phyloP scores from a whole-genome alignment of 225 moss, liverwort and hornwort genomes.

The Lunularia cruciata region DNA sequence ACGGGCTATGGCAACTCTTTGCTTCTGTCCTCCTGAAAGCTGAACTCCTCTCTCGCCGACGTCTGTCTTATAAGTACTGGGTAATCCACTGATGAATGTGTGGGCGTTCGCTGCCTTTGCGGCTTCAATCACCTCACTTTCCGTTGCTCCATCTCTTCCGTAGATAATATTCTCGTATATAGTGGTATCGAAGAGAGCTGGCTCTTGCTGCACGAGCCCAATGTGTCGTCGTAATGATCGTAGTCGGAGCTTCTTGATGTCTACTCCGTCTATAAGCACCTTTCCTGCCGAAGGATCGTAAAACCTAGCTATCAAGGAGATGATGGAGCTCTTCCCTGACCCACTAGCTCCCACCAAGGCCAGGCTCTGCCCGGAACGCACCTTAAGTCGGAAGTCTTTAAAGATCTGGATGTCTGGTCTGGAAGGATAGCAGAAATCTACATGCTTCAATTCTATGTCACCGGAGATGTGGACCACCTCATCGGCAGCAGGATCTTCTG shows the following conservation, averaged over 20 bases:
- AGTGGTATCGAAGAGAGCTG: conserved; percentile 45
- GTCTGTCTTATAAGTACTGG: conserved; percentile 49
- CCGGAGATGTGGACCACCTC: conserved; percentile 45
- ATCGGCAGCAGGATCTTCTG: conserved; percentile 40
- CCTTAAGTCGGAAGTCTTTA: conserved; percentile 46
- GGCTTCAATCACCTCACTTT: conserved; percentile 47
- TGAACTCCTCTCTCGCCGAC: conserved; percentile 56
- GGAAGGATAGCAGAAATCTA: conserved; percentile 49
- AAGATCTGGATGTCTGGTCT: conserved; percentile 55
- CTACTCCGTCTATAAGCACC: conserved; percentile 50
- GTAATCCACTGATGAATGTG: conserved; percentile 44
- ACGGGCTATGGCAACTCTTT: conserved; percentile 59
- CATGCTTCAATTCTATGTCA: conserved; percentile 44
- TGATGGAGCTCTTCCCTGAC: conserved; percentile 53
- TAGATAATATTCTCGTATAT: conserved; percentile 53
- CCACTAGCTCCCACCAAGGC: conserved; percentile 59
- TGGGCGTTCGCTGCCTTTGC: conserved; percentile 54
- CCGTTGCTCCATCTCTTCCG: conserved; percentile 48
- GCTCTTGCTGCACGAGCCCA: conserved; percentile 58
- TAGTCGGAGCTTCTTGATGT: conserved; percentile 45
- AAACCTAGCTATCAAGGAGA: conserved; percentile 50
- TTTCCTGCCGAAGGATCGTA: conserved; percentile 51
- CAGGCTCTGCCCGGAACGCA: conserved; percentile 42
- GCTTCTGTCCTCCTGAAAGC: conserved; percentile 63
- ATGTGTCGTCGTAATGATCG: conserved; percentile 47